Conservation (phyloP, 1,139 yeast genomes). For the Saccharomycopsis phalli region DNA sequence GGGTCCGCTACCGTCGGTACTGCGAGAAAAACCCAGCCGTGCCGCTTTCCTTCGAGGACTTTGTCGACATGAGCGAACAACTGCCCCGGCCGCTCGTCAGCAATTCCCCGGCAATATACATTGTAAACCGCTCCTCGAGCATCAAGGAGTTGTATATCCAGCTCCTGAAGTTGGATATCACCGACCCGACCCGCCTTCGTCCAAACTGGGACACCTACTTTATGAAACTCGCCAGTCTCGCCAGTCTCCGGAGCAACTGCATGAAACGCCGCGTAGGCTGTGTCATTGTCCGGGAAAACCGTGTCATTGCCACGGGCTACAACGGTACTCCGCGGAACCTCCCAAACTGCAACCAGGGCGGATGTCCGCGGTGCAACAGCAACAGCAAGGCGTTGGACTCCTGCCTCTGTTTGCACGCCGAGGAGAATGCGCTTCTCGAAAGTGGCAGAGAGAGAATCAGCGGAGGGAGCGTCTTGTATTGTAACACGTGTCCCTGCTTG, state of each 20-base stretch:
- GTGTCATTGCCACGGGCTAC: constrained; percentile 94
- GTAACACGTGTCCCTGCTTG: constrained; percentile 95
- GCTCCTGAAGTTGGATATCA: constrained; percentile 45
- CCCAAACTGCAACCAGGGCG: constrained; percentile 89
- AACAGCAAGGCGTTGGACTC: constrained; percentile 47
- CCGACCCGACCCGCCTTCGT: constrained; percentile 56
- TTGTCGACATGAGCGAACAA: constrained; percentile 39
- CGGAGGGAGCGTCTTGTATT: constrained; percentile 56
- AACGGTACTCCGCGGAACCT: constrained; percentile 93
- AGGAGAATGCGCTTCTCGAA: constrained; percentile 89
- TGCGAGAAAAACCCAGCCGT: constrained; percentile 24
- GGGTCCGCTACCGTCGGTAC: constrained; percentile 44
- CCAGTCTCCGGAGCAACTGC: constrained; percentile 87
- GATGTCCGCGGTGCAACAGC: constrained; percentile 78
- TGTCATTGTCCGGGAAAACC: constrained; percentile 75
- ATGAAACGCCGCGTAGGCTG: constrained; percentile 97
- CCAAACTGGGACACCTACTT: constrained; percentile 97
- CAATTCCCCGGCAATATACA: constrained; percentile 48
- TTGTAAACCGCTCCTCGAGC: constrained; percentile 49
- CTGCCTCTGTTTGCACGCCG: constrained; percentile 92
- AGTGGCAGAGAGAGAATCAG: constrained; percentile 80
- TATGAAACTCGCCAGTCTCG: constrained; percentile 87
- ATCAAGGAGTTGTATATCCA: constrained; percentile 42
- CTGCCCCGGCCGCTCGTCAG: constrained; percentile 37
- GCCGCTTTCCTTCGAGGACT: constrained; percentile 30